Evolutionary conservation across 2,329 filamentous ascomycete genomes (phyloP).

Genomic region (Fusarium sp.): DNA sequence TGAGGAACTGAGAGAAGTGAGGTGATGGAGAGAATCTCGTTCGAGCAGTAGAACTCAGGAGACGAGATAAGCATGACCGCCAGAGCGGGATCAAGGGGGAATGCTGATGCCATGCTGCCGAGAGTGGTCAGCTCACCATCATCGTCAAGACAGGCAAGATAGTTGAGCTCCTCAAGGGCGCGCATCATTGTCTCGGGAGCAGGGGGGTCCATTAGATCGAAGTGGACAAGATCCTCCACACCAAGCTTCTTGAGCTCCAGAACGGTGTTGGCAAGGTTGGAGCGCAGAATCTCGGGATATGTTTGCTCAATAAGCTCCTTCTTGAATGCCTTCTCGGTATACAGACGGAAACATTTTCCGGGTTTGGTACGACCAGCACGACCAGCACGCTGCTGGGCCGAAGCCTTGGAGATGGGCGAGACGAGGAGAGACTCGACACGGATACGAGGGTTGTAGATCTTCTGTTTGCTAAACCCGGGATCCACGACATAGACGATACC

Average conservation of each 20-base stretch:
- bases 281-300: conserved; percentile 93
- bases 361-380: conserved; percentile 98
- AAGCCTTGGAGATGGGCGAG: conserved; percentile 97
- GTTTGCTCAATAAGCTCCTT: conserved; percentile 98
- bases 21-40: conserved; percentile 96
- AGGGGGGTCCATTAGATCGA: conserved; percentile 98
- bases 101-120: conserved; percentile 89
- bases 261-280: conserved; percentile 94
- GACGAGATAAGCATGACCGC: conserved; percentile 98
- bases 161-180: conserved; percentile 96
- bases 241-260: conserved; percentile 97
- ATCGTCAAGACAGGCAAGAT: conserved; percentile 94
- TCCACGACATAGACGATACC: conserved; percentile 99
- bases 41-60: conserved; percentile 98
- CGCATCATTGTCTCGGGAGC: conserved; percentile 99
- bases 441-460: conserved; percentile 97
- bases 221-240: conserved; percentile 94
- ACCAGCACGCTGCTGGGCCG: conserved; percentile 95
- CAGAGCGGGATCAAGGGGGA: conserved; percentile 91
- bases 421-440: conserved; percentile 97
- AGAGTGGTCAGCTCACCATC: conserved; percentile 91
- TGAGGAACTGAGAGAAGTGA: conserved; percentile 94
- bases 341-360: conserved; percentile 97
- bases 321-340: conserved; percentile 96
- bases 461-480: conserved; percentile 98